phyloP scores from a whole-genome alignment of 257 asterid species.

The Cinchona pubescens region DNA sequence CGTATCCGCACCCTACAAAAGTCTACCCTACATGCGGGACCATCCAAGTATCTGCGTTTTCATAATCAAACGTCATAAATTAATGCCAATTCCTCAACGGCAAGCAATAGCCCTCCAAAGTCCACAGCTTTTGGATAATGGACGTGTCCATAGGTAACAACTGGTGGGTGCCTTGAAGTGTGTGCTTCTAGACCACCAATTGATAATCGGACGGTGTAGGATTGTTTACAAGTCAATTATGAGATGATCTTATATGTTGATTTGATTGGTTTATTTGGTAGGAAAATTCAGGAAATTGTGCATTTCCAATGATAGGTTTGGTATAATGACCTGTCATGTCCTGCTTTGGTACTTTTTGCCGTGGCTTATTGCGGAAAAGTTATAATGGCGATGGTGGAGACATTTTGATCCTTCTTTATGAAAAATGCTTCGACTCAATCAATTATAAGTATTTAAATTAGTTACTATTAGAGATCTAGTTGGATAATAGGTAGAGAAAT shows the following conservation, averaged over 20 bases:
- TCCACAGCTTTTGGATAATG: conserved; percentile 23
- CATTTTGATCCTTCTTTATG: no score
- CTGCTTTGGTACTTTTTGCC: conserved; percentile 1
- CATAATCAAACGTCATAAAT: conserved; percentile 34
- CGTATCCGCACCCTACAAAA: conserved; percentile 14
- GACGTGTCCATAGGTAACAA: conserved; percentile 32
- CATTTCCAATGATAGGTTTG: conserved; percentile 15
- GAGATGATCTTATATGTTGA: conserved; percentile 16
- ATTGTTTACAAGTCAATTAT: conserved; percentile 7
- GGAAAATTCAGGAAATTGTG: not conserved
- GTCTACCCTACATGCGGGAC: conserved; percentile 32
- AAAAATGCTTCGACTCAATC: no score
- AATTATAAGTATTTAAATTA: no score
- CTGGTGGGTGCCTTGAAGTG: conserved; percentile 32
- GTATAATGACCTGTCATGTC: conserved; percentile 16
- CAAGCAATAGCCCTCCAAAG: conserved; percentile 28
- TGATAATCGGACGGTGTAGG: conserved; percentile 22
- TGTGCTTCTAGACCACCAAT: no score
- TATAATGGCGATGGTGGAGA: no score
- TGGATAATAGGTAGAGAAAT: no score
- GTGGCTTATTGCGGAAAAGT: not conserved
- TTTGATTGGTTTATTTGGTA: not conserved
- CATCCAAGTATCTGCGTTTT: conserved; percentile 25
- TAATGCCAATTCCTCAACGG: conserved; percentile 26
- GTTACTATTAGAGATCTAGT: no score